These are phyloP conservation scores for Vitis hybrid DNA, from an alignment of 177 flowering plant genomes.

Conservation along the genomic window DNA sequence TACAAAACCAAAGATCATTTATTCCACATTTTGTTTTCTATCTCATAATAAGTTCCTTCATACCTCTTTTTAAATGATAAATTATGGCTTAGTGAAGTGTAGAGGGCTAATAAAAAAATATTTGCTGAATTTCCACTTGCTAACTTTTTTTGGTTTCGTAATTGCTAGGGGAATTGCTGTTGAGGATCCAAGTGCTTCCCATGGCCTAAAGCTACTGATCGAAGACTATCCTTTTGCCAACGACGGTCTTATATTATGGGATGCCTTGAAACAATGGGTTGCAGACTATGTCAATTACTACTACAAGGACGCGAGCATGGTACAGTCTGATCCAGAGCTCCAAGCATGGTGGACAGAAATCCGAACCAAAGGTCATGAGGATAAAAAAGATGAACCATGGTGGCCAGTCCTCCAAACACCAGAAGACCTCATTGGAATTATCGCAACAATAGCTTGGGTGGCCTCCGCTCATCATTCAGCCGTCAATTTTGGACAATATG, in stretches of 20 bases:
- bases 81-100: too few relatives aligned
- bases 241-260: conserved; percentile 72
- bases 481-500: conserved; percentile 80
- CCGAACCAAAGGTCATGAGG: conserved; percentile 62
- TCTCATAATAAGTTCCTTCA: too few relatives aligned
- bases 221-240: conserved; percentile 73
- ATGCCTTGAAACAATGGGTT: conserved; percentile 58
- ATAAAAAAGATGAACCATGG: conserved; percentile 79
- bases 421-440: conserved; percentile 36
- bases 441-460: conserved; percentile 72
- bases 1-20: too few relatives aligned
- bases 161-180: conserved; percentile 67
- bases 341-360: conserved; percentile 81
- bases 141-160: background rate
- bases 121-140: too few relatives aligned
- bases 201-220: conserved; percentile 61
- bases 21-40: too few relatives aligned
- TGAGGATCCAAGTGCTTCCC: conserved; percentile 62
- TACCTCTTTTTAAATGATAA: too few relatives aligned
- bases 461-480: conserved; percentile 77
- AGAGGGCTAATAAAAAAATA: too few relatives aligned
- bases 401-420: conserved; percentile 65
- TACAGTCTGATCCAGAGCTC: conserved; percentile 59
- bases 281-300: conserved; percentile 56
- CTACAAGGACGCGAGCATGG: conserved; percentile 32